These are phyloP conservation scores for Salix brachista DNA, from an alignment of 345 rosid species.

Conservation along the genomic window DNA sequence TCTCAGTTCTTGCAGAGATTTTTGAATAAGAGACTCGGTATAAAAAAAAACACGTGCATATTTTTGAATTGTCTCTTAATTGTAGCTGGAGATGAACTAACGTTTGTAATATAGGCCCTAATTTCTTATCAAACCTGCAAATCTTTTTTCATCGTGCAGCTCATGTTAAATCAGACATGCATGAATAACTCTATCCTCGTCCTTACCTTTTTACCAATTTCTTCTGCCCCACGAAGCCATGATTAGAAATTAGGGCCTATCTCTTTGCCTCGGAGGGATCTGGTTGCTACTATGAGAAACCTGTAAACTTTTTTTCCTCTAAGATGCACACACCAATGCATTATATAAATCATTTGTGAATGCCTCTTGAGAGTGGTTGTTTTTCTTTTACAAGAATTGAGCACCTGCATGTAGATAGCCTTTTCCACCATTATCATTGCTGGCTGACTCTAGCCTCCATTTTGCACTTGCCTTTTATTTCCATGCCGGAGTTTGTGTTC, in stretches of 20 bases:
- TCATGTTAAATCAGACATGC: neutral
- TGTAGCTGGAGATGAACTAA: neutral
- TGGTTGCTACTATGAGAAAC: neutral
- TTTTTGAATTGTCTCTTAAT: no score
- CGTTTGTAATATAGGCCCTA: neutral
- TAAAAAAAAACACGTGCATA: no score
- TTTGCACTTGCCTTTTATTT: constrained; percentile 15
- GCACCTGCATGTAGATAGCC: neutral
- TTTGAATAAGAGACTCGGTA: no score
- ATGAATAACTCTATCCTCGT: neutral
- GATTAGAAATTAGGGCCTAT: no score
- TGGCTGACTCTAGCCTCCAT: constrained; percentile 5
- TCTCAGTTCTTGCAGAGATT: no score
- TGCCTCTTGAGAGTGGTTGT: no score
- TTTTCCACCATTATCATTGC: constrained; percentile 7
- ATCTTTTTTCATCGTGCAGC: no score
- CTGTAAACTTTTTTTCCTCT: neutral
- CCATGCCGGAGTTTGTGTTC: constrained; percentile 12
- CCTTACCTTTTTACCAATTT: neutral
- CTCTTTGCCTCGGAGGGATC: neutral
- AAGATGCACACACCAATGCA: neutral
- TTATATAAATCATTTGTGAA: no score
- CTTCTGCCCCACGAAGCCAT: neutral
- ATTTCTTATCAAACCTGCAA: neutral
- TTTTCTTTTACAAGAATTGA: neutral